A percentile compares a stretch with the other conserved stretches of the same genome.
Conservation (phyloP, 129 eudicot species). For the Rutidosis leptorrhynchoides region DNA sequence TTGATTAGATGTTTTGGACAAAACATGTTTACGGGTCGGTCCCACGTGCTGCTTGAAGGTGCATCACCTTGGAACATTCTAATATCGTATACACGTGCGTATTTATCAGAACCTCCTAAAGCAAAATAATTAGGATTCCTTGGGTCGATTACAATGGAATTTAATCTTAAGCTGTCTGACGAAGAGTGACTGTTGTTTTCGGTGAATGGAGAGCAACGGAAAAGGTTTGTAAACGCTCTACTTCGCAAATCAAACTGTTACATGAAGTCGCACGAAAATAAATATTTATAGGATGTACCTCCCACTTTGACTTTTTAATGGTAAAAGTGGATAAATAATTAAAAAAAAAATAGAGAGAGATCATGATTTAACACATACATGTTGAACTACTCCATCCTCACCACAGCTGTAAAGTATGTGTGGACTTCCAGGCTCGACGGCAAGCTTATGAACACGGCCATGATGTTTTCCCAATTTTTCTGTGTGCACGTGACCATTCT, state of each 20-base stretch:
- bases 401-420: constrained; percentile 86
- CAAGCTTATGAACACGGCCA: constrained; percentile 80
- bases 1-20: constrained; percentile 61
- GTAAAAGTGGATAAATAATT: constrained; percentile 2
- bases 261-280: background rate
- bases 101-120: constrained; percentile 71
- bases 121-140: constrained; percentile 76
- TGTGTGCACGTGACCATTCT: constrained; percentile 60
- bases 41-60: constrained; percentile 39
- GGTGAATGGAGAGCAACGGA: constrained; percentile 57
- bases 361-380: constrained; percentile 42
- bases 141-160: constrained; percentile 68
- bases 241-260: constrained; percentile 87
- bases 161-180: constrained; percentile 48
- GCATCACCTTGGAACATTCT: constrained; percentile 43
- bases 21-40: constrained; percentile 54
- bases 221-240: constrained; percentile 60
- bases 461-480: constrained; percentile 75
- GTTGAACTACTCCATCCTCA: constrained; percentile 84
- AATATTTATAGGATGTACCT: background rate
- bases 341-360: background rate
- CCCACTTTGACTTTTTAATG: background rate
- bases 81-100: constrained; percentile 73
- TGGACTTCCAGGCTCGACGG: constrained; percentile 88
- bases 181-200: constrained; percentile 34